phyloP scores from a whole-genome alignment of 495 filamentous ascomycete genomes.

The Penicillium arizonense region DNA sequence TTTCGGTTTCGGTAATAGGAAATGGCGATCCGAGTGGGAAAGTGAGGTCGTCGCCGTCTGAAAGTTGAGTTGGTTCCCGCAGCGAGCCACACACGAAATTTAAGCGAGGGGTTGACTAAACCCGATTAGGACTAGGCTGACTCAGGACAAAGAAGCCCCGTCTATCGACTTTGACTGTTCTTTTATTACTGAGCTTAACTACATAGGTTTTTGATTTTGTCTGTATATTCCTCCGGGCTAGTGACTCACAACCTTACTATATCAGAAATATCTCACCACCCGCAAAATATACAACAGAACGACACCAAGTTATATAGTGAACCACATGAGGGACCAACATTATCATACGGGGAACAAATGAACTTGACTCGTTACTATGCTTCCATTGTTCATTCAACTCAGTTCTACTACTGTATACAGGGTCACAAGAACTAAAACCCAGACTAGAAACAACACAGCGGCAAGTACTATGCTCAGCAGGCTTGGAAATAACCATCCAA shows the following conservation, averaged over 20 bases:
- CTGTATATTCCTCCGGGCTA: no score
- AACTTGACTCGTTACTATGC: no score
- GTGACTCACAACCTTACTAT: no score
- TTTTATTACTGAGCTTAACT: no score
- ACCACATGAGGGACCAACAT: no score
- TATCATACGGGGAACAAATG: no score
- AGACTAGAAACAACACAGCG: background rate
- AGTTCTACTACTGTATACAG: no score
- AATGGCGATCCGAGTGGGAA: slow-evolving; percentile 27
- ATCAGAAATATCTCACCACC: no score
- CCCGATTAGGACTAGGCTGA: slow-evolving; percentile 31
- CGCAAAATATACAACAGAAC: no score
- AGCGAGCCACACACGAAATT: slow-evolving; percentile 53
- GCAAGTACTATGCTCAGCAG: background rate
- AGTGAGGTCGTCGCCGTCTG: slow-evolving; percentile 25
- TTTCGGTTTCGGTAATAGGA: slow-evolving; percentile 15
- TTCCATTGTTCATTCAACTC: no score
- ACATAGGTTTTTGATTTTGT: no score
- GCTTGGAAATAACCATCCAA: background rate
- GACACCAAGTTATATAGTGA: no score
- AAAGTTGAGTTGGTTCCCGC: slow-evolving; percentile 38
- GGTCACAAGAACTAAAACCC: background rate
- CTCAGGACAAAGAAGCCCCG: background rate
- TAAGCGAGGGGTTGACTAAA: slow-evolving; percentile 50
- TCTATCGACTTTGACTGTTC: slow-evolving; percentile 2